These are phyloP conservation scores for Cyberlindnera mrakii DNA, from an alignment of 805 yeast species.

Conservation along the genomic window DNA sequence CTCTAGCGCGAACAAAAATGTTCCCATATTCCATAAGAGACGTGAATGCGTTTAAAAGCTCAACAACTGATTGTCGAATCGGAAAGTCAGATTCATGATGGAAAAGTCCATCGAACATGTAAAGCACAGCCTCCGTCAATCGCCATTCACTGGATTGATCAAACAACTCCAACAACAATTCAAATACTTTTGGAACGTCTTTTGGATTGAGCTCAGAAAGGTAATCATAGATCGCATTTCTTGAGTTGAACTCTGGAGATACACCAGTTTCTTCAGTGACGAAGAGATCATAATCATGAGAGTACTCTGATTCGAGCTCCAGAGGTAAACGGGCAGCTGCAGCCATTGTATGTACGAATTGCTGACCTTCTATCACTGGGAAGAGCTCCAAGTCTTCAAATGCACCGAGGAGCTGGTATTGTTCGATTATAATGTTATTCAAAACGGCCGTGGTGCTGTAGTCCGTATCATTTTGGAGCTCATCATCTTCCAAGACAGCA, in stretches of 20 bases:
- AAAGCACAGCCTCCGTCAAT: conserved; percentile 41
- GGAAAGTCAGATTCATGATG: conserved; percentile 24
- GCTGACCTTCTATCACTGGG: background rate
- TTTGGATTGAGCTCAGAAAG: conserved; percentile 40
- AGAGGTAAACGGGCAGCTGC: conserved; percentile 13
- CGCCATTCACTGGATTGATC: conserved; percentile 29
- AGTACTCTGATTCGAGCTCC: conserved; percentile 41
- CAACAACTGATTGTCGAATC: conserved; percentile 18
- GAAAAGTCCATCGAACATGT: conserved; percentile 47
- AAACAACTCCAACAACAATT: conserved; percentile 5
- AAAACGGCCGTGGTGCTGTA: conserved; percentile 10
- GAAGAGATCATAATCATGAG: conserved; percentile 58
- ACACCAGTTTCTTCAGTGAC: conserved; percentile 74
- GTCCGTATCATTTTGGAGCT: conserved; percentile 14
- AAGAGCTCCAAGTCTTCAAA: conserved; percentile 8
- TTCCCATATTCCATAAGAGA: conserved; percentile 16
- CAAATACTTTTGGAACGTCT: conserved; percentile 28
- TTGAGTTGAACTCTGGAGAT: conserved; percentile 43
- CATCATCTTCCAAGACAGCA: conserved; percentile 10
- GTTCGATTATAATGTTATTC: conserved; percentile 25
- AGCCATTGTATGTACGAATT: conserved; percentile 12
- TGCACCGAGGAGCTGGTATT: conserved; percentile 28
- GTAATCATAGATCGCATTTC: conserved; percentile 58
- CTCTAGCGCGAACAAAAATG: conserved; percentile 41
- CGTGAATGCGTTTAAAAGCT: conserved; percentile 7